These are phyloP conservation scores for Penicillium odoratum DNA, from an alignment of 495 filamentous ascomycete species.

Conservation along the genomic window DNA sequence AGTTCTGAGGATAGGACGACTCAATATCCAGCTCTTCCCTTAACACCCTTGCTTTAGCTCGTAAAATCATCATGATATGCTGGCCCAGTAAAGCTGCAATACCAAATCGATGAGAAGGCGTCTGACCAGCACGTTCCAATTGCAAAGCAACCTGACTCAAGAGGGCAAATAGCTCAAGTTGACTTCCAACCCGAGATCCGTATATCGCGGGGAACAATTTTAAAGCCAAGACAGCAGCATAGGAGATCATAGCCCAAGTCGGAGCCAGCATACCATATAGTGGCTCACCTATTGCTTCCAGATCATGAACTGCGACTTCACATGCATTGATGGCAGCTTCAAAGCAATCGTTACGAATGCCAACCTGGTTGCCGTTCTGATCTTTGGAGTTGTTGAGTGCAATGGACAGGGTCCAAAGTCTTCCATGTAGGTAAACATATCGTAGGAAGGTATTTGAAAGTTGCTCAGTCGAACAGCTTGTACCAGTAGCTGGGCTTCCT, in stretches of 20 bases:
- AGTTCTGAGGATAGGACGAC: background rate
- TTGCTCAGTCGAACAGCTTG: constrained; percentile 12
- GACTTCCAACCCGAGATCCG: constrained; percentile 12
- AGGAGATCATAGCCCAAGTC: constrained; percentile 35
- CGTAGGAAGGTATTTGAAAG: constrained; percentile 22
- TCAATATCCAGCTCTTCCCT: constrained; percentile 1
- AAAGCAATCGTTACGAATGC: constrained; percentile 45
- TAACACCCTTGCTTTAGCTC: background rate
- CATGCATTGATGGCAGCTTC: constrained; percentile 35
- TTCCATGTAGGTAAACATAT: constrained; percentile 29
- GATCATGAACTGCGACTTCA: constrained; percentile 26
- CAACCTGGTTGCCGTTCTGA: constrained; percentile 31
- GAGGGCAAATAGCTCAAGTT: constrained; percentile 26
- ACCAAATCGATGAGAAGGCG: constrained; percentile 26
- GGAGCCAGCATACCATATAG: constrained; percentile 34
- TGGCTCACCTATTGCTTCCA: constrained; percentile 25
- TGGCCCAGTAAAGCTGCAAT: constrained; percentile 31
- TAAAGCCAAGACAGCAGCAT: constrained; percentile 25
- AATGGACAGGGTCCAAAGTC: constrained; percentile 30
- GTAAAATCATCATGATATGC: constrained; percentile 26
- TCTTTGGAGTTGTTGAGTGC: constrained; percentile 19
- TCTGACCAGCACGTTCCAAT: constrained; percentile 25
- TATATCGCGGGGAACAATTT: constrained; percentile 23
- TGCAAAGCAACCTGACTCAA: constrained; percentile 25
- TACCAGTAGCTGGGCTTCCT: background rate